Evolutionary conservation across 768 basidiomycete species (phyloP).

Genomic region (Flagelloscypha sp.): DNA sequence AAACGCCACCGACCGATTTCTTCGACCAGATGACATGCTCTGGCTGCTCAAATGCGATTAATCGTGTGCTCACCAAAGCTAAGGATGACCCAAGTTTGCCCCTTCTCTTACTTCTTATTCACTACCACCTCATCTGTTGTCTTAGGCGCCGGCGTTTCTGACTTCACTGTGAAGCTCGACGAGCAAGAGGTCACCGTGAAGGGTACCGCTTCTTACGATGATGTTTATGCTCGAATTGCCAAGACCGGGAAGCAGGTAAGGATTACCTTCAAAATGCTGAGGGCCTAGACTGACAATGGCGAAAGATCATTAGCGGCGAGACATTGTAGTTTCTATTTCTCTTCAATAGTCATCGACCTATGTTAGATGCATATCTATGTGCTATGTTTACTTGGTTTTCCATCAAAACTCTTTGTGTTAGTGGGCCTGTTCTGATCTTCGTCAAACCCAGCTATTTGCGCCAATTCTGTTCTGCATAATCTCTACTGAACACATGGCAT

Average conservation of each 20-base stretch:
- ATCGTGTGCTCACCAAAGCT: constrained; percentile 63
- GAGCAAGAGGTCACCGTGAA: constrained; percentile 68
- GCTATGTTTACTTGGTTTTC: too few relatives aligned
- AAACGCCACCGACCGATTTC: neutral
- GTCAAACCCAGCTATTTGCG: too few relatives aligned
- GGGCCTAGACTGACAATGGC: neutral
- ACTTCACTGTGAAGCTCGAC: constrained; percentile 55
- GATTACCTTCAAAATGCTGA: too few relatives aligned
- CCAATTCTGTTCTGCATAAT: too few relatives aligned
- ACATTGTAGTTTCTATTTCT: too few relatives aligned
- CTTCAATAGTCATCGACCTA: too few relatives aligned
- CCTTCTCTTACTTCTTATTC: neutral
- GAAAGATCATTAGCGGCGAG: too few relatives aligned
- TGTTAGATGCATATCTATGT: too few relatives aligned
- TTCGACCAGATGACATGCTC: constrained; percentile 68
- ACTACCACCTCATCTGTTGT: constrained; percentile 1
- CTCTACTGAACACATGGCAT: too few relatives aligned
- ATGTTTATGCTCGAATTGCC: constrained; percentile 63
- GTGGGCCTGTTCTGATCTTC: too few relatives aligned
- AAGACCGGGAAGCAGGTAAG: constrained; percentile 89
- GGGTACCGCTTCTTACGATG: constrained; percentile 52
- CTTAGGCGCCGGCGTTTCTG: constrained; percentile 39
- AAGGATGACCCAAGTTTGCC: constrained; percentile 31
- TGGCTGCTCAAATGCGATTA: constrained; percentile 81
- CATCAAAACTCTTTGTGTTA: too few relatives aligned